Base-by-base conservation (phyloP, 495 filamentous ascomycete genomes). In the Daldinia childiae region DNA sequence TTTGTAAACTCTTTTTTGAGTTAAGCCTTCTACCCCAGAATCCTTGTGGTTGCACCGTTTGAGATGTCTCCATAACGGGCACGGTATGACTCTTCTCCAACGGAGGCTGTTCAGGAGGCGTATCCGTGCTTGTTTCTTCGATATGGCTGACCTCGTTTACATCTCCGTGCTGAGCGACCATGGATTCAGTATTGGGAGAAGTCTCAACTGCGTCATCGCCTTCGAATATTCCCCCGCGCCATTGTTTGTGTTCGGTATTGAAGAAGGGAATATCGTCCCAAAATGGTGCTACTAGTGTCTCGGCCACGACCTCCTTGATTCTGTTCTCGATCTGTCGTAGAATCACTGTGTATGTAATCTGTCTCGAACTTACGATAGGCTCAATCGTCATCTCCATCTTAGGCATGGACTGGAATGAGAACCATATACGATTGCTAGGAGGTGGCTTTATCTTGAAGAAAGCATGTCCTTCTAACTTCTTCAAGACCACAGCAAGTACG, bases 251-350 rank as follows among this genome's bases (percentile, higher is more conserved):
- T 36, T 88, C 80, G 5, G 93, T 97, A 69, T 92, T 87, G 73
- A 91, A 89, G 80, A 98, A 98, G 4, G 95, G 93, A 2, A 90
- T 87, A 78, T 99, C 95, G 65, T 99, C 95, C 93, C 94, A 98
- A 75, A 96, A 93, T 0, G 96, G 96, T 52, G 91, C 82, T n/a
- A 99, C 95, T 8, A 98, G 78, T 15, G 93, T 97, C 80, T 99
- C 95, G 2, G 89, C 92, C 58, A 99, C 84, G 41, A 98, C 93
- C 78, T 97, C 94, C 62, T 94, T 90, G 76, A 99, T 97, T 26
- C 94, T 85, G 70, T 91, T 97, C 78, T 98, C 95, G 66, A 99
- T 99, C 55, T 94, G 91, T 55, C 93, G 90, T 12, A 98, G 86
- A 52, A 99, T 95, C 51, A 97, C 87, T 6, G 90, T 90, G 78